These are phyloP conservation scores for Fagopyrum esculentum DNA, from an alignment of 148 eudicot genomes.

Conservation along the genomic window DNA sequence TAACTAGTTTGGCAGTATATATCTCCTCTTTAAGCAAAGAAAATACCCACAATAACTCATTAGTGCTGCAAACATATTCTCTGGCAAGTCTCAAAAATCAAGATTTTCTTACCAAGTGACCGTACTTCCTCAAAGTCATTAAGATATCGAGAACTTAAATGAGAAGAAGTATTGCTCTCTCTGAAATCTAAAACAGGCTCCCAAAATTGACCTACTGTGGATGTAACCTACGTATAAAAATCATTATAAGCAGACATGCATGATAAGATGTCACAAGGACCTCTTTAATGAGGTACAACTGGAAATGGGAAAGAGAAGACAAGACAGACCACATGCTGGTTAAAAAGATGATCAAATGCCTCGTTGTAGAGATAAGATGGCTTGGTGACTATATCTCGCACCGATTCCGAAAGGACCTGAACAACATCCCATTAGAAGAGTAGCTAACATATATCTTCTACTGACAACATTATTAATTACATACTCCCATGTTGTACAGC, in stretches of 20 bases:
- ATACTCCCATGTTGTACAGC: conserved; percentile 67
- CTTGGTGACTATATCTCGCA: conserved; percentile 52
- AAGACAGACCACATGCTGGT: conserved; percentile 44
- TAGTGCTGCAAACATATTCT: background rate
- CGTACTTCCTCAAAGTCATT: conserved; percentile 93
- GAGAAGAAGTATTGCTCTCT: conserved; percentile 43
- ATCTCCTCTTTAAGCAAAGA: background rate
- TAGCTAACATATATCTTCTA: background rate
- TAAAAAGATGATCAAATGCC: conserved; percentile 53
- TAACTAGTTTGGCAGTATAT: background rate
- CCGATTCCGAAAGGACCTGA: conserved; percentile 68
- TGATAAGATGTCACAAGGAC: background rate
- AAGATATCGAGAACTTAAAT: conserved; percentile 69
- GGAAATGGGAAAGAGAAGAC: background rate
- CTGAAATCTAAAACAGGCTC: conserved; percentile 55
- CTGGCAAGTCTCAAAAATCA: background rate
- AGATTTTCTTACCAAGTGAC: conserved; percentile 56
- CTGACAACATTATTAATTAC: conserved; percentile 14
- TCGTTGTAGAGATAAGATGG: conserved; percentile 60
- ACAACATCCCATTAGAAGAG: conserved; percentile 15
- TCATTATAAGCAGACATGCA: conserved; percentile 10
- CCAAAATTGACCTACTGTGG: conserved; percentile 80
- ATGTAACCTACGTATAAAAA: conserved; percentile 37
- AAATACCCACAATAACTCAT: background rate
- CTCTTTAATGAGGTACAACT: background rate